A percentile compares a stretch with the other conserved stretches of the same genome.
phyloP scores from a whole-genome alignment of 2,329 filamentous ascomycete genomes.

The Sarocladiaceae sp. region DNA sequence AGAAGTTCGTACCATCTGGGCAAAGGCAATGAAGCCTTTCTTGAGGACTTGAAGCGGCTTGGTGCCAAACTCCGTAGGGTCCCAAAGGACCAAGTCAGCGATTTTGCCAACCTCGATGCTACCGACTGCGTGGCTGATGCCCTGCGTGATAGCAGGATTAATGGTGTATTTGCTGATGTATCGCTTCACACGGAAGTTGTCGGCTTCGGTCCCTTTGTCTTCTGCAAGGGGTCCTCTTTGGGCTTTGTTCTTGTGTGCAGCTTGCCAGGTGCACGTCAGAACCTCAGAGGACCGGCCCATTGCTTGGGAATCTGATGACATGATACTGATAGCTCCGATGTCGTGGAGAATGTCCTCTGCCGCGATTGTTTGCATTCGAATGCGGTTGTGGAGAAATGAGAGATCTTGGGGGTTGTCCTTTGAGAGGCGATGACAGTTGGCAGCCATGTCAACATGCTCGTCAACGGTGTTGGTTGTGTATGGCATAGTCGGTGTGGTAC shows the following conservation, averaged over 20 bases:
- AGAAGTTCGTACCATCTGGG: conserved; percentile 89
- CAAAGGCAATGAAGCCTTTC: conserved; percentile 77
- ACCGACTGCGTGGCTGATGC: conserved; percentile 82
- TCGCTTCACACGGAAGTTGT: conserved; percentile 88
- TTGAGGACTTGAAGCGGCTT: conserved; percentile 83
- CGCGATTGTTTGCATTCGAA: conserved; percentile 92
- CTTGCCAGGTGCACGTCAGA: conserved; percentile 90
- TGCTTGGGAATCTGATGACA: conserved; percentile 91
- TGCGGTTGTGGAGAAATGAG: conserved; percentile 89
- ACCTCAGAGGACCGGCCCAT: conserved; percentile 97
- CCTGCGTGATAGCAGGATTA: conserved; percentile 88
- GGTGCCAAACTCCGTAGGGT: conserved; percentile 77
- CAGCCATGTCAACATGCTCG: conserved; percentile 96
- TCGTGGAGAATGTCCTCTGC: conserved; percentile 96
- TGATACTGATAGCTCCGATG: conserved; percentile 93
- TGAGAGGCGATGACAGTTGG: conserved; percentile 94
- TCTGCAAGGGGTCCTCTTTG: conserved; percentile 74
- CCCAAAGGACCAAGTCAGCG: conserved; percentile 87
- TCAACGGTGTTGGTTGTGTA: conserved; percentile 91
- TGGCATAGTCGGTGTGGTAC: conserved; percentile 87
- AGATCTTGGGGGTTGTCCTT: conserved; percentile 94
- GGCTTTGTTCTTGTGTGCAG: conserved; percentile 91
- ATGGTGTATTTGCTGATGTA: conserved; percentile 96
- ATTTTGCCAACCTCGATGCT: conserved; percentile 86
- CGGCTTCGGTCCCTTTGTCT: conserved; percentile 73